Evolutionary conservation across 768 basidiomycete species (phyloP), one percentile per base, ranked within the genome.

Genomic region (Chalciporus pseudorubinellus): DNA sequence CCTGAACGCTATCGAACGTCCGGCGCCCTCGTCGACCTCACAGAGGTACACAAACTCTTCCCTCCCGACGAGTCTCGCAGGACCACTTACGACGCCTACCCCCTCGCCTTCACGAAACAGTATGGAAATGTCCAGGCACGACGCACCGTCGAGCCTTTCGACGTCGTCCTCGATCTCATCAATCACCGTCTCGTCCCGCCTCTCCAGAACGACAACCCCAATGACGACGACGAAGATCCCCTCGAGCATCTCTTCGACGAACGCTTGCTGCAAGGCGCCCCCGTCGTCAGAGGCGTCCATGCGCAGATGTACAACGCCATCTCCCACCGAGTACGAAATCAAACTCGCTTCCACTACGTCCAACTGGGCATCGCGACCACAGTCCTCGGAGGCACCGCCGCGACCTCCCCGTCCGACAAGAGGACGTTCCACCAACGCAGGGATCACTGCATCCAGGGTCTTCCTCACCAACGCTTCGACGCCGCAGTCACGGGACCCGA

Each of bases 311-410:
- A 57, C 16, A 57, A 57, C 9, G 9, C 18, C 3, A 36, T 57
- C 1, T 43, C 45, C 0, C 52, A 54, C 6, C 12, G 45, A 0
- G 48, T 55, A 0, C 36, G 33, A 0, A 41, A 57, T 8, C 33
- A 50, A 2, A 44, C 48, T 0, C 19, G 48, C 0, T 57, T 50
- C 3, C 48, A 54, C 8, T 50, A 41, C 1, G 45, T 57, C 1
- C 52, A 57, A 13, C 41, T 57, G 1, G 41, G 52, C 4, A 13
- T 55, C 2, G 40, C 33, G 0, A 58, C 57, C 6, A 44, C 53
- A 4, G 44, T 44, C 8, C 5, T 58, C 1, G 19, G 42, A 6
- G 50, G 57, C 2, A 49, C 44, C 0, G 9, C 13, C 0, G 49
- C 46, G 10, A 21, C 3, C 7, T 34, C 46, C 0, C 11, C 1